phyloP scores from a whole-genome alignment of 208 protist genomes.

The Leishmania amazonensis region DNA sequence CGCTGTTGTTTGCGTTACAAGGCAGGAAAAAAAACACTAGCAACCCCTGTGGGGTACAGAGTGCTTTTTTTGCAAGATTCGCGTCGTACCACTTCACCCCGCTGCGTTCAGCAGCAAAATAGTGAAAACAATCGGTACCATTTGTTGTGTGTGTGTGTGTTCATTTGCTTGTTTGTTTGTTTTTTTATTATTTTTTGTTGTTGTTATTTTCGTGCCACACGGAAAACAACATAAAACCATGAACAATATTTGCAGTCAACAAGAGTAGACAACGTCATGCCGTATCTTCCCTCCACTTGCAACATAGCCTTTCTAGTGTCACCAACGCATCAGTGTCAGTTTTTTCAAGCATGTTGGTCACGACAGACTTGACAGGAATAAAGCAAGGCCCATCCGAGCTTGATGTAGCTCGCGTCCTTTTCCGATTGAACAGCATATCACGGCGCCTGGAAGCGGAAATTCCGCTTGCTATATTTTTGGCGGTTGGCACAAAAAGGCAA shows the following conservation, averaged over 20 bases:
- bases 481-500: conserved; percentile 42
- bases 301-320: conserved; percentile 25
- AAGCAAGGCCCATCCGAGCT: conserved; percentile 37
- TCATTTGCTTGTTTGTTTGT: not conserved
- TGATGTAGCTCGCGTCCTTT: conserved; percentile 29
- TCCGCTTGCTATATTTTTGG: conserved; percentile 7
- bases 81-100: not conserved
- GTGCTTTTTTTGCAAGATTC: not conserved
- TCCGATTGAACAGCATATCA: conserved; percentile 55
- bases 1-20: not conserved
- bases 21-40: not conserved
- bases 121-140: not conserved
- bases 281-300: conserved; percentile 18
- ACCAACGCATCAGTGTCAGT: conserved; percentile 5
- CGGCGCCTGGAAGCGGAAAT: conserved; percentile 11
- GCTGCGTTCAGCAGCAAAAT: not conserved
- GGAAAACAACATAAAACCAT: not conserved
- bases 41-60: not conserved
- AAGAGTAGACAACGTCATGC: not conserved
- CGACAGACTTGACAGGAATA: conserved; percentile 27
- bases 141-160: not conserved
- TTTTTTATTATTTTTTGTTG: not conserved
- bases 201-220: not conserved
- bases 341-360: conserved; percentile 30
- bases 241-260: not conserved